Percentiles rank a stretch among this genome's conserved stretches.
Conservation (phyloP, 225 moss, liverwort and hornwort genomes). For the Antitrichia curtipendula region DNA sequence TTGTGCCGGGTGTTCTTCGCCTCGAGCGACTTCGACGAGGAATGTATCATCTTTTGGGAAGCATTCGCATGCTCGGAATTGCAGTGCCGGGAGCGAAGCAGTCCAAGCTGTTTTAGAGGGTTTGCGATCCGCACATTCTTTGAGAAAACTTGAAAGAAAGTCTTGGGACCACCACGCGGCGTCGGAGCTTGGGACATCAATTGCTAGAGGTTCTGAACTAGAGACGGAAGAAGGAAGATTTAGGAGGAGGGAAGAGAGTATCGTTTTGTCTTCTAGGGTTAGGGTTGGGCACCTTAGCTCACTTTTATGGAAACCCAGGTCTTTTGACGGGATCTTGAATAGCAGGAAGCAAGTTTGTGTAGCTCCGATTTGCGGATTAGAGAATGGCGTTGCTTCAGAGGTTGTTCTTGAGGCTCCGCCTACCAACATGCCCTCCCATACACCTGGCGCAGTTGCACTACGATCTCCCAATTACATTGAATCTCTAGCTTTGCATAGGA, state of each 20-base stretch:
- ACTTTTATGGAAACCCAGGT: background rate
- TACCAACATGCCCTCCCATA: background rate
- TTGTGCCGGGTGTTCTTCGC: conserved; percentile 7
- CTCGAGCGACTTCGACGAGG: background rate
- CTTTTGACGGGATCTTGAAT: background rate
- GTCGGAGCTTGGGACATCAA: background rate
- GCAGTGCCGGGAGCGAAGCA: background rate
- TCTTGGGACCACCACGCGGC: background rate
- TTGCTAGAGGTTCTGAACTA: background rate
- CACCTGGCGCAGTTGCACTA: conserved; percentile 1
- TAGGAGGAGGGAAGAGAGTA: background rate
- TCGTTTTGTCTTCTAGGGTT: conserved; percentile 24
- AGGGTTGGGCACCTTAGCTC: conserved; percentile 6
- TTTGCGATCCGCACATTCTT: conserved; percentile 16
- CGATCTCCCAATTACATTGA: conserved; percentile 20
- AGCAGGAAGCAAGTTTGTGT: background rate
- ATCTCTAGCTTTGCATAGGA: conserved; percentile 5
- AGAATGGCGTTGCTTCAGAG: conserved; percentile 24
- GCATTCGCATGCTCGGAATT: background rate
- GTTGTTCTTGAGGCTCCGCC: conserved; percentile 22
- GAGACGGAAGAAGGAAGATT: background rate
- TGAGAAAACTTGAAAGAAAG: background rate
- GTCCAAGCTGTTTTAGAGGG: background rate
- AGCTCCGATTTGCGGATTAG: conserved; percentile 13
- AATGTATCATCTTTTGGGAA: background rate